These are phyloP conservation scores for Xylaria nigripes DNA, from an alignment of 495 filamentous ascomycete genomes.

Conservation along the genomic window DNA sequence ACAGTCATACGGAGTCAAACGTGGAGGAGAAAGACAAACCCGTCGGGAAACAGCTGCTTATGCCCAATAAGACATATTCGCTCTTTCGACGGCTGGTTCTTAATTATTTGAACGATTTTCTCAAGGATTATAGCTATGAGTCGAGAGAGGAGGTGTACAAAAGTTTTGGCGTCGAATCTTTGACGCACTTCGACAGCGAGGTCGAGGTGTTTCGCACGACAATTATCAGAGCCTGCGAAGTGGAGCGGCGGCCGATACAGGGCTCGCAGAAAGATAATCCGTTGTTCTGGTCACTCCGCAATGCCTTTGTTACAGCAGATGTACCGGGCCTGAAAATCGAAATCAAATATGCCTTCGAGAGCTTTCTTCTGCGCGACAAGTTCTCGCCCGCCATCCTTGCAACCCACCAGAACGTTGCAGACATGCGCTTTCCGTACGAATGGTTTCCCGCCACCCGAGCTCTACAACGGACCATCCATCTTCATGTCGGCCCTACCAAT, in stretches of 20 bases:
- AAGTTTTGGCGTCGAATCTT: constrained; percentile 26
- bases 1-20: neutral
- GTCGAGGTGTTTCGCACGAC: constrained; percentile 28
- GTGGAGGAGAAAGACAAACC: neutral
- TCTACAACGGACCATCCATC: constrained; percentile 72
- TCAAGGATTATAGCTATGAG: constrained; percentile 5
- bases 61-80: constrained; percentile 10
- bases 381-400: constrained; percentile 27
- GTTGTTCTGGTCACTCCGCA: constrained; percentile 47
- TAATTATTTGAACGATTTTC: constrained; percentile 6
- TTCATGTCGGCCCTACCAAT: constrained; percentile 97
- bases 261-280: constrained; percentile 35
- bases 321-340: constrained; percentile 42
- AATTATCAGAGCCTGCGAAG: constrained; percentile 27
- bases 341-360: constrained; percentile 55
- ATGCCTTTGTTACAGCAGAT: constrained; percentile 47
- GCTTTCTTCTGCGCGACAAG: constrained; percentile 33
- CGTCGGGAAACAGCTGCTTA: neutral
- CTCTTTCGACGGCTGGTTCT: constrained; percentile 13
- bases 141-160: constrained; percentile 19
- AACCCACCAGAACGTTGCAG: constrained; percentile 59
- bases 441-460: constrained; percentile 81
- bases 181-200: constrained; percentile 26
- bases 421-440: constrained; percentile 77
- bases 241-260: constrained; percentile 24